Percentiles rank a stretch among this genome's conserved stretches.
phyloP scores from a whole-genome alignment of 2,329 filamentous ascomycete species.

The Fusarium nematophilum region DNA sequence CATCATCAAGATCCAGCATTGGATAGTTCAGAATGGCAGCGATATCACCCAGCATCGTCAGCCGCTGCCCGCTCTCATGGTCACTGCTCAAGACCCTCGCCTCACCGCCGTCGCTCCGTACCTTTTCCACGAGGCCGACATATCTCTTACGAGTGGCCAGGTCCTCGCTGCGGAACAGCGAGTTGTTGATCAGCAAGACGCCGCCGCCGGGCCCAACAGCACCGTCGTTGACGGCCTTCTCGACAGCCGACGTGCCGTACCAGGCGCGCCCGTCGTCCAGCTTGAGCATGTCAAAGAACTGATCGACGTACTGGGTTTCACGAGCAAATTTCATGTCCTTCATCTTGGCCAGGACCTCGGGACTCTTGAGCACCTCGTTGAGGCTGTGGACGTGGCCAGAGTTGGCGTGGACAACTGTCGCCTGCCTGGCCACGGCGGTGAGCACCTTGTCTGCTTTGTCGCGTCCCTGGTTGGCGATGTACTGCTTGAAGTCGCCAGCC shows the following conservation, averaged over 20 bases:
- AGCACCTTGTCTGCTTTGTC: conserved; percentile 76
- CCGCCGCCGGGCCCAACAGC: conserved; percentile 90
- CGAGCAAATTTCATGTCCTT: conserved; percentile 88
- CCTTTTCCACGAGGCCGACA: conserved; percentile 87
- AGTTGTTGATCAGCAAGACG: conserved; percentile 86
- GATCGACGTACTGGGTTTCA: conserved; percentile 87
- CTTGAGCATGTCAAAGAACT: conserved; percentile 81
- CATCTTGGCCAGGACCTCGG: conserved; percentile 80
- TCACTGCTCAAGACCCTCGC: conserved; percentile 90
- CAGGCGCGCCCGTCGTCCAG: conserved; percentile 89
- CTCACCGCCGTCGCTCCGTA: conserved; percentile 88
- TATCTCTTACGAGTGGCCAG: conserved; percentile 81
- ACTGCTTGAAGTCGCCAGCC: conserved; percentile 82
- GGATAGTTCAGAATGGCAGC: conserved; percentile 93
- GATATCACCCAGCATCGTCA: conserved; percentile 87
- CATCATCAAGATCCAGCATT: conserved; percentile 82
- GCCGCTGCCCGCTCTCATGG: conserved; percentile 89
- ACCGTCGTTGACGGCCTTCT: conserved; percentile 84
- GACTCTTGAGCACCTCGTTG: conserved; percentile 85
- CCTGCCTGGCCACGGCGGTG: conserved; percentile 68
- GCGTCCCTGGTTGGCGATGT: conserved; percentile 71
- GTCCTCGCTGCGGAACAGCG: conserved; percentile 85
- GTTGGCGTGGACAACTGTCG: conserved; percentile 83
- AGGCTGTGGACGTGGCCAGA: conserved; percentile 89
- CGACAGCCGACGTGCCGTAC: conserved; percentile 87